Base-by-base conservation (phyloP, 2,329 filamentous ascomycete genomes). In the Neonectria punicea region DNA sequence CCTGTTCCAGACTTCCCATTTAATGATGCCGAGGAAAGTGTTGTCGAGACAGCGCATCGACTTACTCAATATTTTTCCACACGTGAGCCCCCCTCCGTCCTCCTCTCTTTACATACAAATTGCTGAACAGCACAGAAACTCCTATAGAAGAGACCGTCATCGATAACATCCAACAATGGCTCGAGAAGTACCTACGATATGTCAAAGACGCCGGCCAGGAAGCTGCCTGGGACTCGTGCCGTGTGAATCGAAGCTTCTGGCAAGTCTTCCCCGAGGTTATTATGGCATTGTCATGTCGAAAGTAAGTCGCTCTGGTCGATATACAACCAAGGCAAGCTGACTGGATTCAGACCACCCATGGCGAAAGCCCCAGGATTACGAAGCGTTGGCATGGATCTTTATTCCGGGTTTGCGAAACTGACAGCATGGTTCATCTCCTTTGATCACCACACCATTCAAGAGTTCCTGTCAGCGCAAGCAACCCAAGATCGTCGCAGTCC, bases 201-300 rank as follows among this genome's bases (percentile, higher is more conserved):
- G 79, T 80, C 39, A 74, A 71, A 36, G 70, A 71, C 20, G 77
- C 78, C 18, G 71, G 80, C 4, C 72, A 76, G 25, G 73, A 78
- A 11, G 70, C 72, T 3, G 78, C 83, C 6, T 73, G 81, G n/a
- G 78, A 83, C 28, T 82, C 83, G 2, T 85, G 81, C 60, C 76
- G 75, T 16, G 77, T 79, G 34, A 78, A 88, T 62, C 79, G 74
- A 36, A 72, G 78, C 4, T 85, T 90, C 67, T 90, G 88, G 88
- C 68, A 75, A 34, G 66, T 74, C 3, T 79, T 90, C 28, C 86
- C 88, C 1, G 83, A 85, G 0, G 70, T 89, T 10, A 78, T 88
- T 18, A 54, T 68, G 7, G 70, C 76, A 28, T 67, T 80, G 43
- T 63, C 65, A 34, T 68, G 58, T 36, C 79, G 82, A 61, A 82